Conservation (phyloP, 495 filamentous ascomycete genomes). For the Xanthoparmelia taractica region DNA sequence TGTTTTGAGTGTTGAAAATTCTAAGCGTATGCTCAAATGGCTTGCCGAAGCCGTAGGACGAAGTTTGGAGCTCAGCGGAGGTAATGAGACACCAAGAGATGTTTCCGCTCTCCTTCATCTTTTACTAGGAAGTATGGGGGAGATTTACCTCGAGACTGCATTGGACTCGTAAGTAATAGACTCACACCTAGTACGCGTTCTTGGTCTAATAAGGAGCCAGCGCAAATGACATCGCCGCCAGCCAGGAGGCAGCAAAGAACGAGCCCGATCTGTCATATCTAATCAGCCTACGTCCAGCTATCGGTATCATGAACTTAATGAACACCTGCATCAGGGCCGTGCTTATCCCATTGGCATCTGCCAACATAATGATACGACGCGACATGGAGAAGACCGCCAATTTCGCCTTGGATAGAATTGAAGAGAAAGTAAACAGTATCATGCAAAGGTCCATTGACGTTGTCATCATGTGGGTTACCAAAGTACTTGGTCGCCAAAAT, state of each 20-base stretch:
- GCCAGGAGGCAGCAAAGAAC: conserved; percentile 66
- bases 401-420: conserved; percentile 63
- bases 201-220: conserved; percentile 20
- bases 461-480: conserved; percentile 67
- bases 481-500: conserved; percentile 70
- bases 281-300: conserved; percentile 65
- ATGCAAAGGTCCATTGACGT: conserved; percentile 82
- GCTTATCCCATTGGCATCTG: conserved; percentile 78
- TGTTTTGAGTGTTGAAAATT: conserved; percentile 66
- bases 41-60: conserved; percentile 92
- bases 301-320: conserved; percentile 88
- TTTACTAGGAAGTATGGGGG: conserved; percentile 80
- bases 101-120: conserved; percentile 79
- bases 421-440: conserved; percentile 80
- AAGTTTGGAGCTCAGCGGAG: conserved; percentile 77
- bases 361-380: conserved; percentile 80
- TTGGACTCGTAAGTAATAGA: conserved; percentile 58
- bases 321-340: conserved; percentile 82
- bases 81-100: conserved; percentile 87
- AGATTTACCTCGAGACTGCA: conserved; percentile 89
- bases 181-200: background rate
- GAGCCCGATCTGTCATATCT: conserved; percentile 89
- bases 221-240: conserved; percentile 62
- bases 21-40: conserved; percentile 97
- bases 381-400: conserved; percentile 83